phyloP scores from a whole-genome alignment of 2,329 filamentous ascomycete genomes.

The Aspergillus sp. region DNA sequence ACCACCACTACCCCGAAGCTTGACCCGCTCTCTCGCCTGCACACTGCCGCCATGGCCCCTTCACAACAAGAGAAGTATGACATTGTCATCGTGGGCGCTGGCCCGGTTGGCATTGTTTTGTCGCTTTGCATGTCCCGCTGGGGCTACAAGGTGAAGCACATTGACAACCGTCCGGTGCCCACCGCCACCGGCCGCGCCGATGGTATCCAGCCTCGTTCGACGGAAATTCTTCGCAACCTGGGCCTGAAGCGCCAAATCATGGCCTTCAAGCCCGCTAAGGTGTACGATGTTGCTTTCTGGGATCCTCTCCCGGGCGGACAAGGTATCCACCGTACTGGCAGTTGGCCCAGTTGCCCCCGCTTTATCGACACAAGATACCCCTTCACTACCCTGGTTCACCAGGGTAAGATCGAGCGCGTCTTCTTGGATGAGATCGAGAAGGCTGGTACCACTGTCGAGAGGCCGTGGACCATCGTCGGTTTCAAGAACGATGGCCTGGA shows the following conservation, averaged over 20 bases:
- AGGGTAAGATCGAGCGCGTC: constrained; percentile 63
- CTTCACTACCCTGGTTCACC: constrained; percentile 64
- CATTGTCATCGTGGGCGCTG: constrained; percentile 82
- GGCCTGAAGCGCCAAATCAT: constrained; percentile 85
- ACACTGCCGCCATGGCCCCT: constrained; percentile 27
- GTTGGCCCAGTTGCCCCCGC: constrained; percentile 83
- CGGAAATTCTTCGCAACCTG: constrained; percentile 87
- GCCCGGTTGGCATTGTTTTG: constrained; percentile 83
- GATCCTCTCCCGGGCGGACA: constrained; percentile 55
- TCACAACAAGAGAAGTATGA: constrained; percentile 57
- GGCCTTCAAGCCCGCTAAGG: constrained; percentile 81
- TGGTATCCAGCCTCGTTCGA: constrained; percentile 85
- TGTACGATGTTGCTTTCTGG: constrained; percentile 73
- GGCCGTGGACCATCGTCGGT: constrained; percentile 63
- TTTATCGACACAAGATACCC: constrained; percentile 71
- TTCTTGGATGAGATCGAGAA: constrained; percentile 64
- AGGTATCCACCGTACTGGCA: constrained; percentile 63
- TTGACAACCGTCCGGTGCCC: constrained; percentile 85
- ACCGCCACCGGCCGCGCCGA: constrained; percentile 85
- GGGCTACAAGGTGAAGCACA: constrained; percentile 94
- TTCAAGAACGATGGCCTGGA: constrained; percentile 63
- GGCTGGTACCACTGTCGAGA: constrained; percentile 57
- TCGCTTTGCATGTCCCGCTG: constrained; percentile 86
- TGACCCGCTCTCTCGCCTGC: background rate
- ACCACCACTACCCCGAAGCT: constrained; percentile 3